Evolutionary conservation across 345 rosid species (phyloP).

Genomic region (Mangifera indica): DNA sequence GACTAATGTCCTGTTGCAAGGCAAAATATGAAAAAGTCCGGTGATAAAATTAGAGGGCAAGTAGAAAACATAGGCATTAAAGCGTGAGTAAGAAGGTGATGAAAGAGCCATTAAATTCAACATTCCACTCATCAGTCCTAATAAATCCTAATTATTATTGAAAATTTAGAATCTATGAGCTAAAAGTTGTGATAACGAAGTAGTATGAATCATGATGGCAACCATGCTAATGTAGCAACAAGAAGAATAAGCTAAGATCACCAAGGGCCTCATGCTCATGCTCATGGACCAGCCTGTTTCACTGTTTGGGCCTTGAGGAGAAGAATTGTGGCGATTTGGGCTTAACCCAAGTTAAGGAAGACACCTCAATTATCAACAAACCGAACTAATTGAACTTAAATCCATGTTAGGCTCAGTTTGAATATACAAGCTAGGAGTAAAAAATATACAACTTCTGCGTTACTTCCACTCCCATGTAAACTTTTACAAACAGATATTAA

Average conservation of each 20-base stretch:
- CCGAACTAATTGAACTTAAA: no score
- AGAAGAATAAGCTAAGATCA: neutral
- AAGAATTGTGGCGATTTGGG: neutral
- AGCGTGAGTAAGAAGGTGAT: neutral
- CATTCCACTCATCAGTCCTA: neutral
- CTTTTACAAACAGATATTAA: neutral
- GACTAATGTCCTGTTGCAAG: no score
- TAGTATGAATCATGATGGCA: neutral
- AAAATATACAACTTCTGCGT: constrained; percentile 7
- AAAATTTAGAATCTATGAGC: constrained; percentile 4
- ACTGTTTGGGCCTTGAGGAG: no score
- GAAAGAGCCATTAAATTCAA: neutral
- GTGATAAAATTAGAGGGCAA: neutral
- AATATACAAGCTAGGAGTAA: no score
- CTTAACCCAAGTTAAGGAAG: no score
- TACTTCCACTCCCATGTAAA: neutral
- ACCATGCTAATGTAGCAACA: neutral
- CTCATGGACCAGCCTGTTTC: constrained; percentile 2
- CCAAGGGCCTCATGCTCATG: no score
- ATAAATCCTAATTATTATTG: neutral
- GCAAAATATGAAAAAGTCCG: no score
- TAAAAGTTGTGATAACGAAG: neutral
- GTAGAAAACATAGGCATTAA: neutral
- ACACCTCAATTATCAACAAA: no score
- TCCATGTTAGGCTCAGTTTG: no score